A percentile compares a stretch with the other conserved stretches of the same genome.
Conservation (phyloP, 78 protist species). For the Carpediemonas membranifera region DNA sequence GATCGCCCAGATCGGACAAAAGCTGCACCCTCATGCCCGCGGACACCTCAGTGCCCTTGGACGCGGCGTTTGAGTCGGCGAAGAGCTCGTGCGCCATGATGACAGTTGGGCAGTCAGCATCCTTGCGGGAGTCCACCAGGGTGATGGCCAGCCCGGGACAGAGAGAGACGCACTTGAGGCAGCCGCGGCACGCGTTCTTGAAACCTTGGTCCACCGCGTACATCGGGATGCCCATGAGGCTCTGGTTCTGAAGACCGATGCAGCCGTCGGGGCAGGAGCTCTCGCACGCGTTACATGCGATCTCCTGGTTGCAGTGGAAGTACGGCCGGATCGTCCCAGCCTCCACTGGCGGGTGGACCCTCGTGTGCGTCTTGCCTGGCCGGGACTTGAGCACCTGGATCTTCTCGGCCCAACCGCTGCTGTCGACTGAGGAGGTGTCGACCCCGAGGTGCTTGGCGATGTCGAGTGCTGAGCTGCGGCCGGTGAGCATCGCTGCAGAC, state of each 20-base stretch:
- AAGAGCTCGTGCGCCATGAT: neutral
- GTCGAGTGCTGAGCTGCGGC: neutral
- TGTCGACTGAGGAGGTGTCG: neutral
- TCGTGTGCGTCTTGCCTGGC: neutral
- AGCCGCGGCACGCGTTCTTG: neutral
- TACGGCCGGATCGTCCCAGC: neutral
- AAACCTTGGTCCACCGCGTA: neutral
- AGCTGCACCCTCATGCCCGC: too few relatives aligned
- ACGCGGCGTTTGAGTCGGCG: neutral
- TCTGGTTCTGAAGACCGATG: neutral
- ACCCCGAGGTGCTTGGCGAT: neutral
- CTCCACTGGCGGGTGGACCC: neutral
- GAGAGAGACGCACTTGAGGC: neutral
- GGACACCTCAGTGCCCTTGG: too few relatives aligned
- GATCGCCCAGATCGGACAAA: too few relatives aligned
- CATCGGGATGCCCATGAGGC: neutral
- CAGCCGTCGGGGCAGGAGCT: neutral
- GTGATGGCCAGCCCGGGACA: conserved; percentile 4
- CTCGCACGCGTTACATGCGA: conserved; percentile 6
- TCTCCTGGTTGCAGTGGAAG: conserved; percentile 13
- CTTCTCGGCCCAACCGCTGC: neutral
- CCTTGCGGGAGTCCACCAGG: neutral
- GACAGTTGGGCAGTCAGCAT: neutral
- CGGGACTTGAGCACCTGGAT: neutral
- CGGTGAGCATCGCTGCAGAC: conserved; percentile 9